Evolutionary conservation across 179 eudicot genomes (phyloP), one percentile per base, ranked within the genome.

Genomic region (Silene vulgaris): DNA sequence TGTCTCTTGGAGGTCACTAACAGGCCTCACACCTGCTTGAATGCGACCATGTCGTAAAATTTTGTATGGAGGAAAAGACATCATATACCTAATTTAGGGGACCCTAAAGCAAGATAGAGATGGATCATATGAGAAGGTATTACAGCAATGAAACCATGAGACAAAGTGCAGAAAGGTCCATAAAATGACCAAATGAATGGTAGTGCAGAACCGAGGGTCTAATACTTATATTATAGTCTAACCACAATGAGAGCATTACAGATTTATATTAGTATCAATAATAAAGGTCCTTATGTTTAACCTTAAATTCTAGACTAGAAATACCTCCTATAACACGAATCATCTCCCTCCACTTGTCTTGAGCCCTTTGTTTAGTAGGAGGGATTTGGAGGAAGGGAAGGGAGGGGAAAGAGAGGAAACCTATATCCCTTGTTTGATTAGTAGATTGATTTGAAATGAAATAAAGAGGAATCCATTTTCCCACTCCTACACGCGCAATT

Each of bases 51-150:
- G 48, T 40, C 12, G 6, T 40, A 12, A 4, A 52, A 14, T 52
- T 52, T 52, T 50, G 59, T 14, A 16, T 14, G 17, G 59, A 52
- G 59, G 17, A 52, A 52, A 52, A 52, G 59, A 52, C 59, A 52
- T 9, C 3, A 13, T 14, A 52, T 52, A 11, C 59, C 5, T 52
- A 52, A 52, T 13, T 52, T 14, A 1, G 17, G 59, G 59, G 19
- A 52, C 59, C 16, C 5, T 13, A 52, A 52, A 52, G 59, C 17
- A 13, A 14, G 59, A 52, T 52, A 9, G 57, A 50, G 57, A 50
- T 50, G 57, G 17, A 50, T 50, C 57, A 52, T 52, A 52, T 52
- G 59, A 52, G 59, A 52, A 52, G 59, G 59, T 52, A 52, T 52
- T 52, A 3, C 59, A 16, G 17, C 59, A 52, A 40, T 40, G 48